Evolutionary conservation across 768 basidiomycete species (phyloP).

Genomic region (Dioszegia crocea): DNA sequence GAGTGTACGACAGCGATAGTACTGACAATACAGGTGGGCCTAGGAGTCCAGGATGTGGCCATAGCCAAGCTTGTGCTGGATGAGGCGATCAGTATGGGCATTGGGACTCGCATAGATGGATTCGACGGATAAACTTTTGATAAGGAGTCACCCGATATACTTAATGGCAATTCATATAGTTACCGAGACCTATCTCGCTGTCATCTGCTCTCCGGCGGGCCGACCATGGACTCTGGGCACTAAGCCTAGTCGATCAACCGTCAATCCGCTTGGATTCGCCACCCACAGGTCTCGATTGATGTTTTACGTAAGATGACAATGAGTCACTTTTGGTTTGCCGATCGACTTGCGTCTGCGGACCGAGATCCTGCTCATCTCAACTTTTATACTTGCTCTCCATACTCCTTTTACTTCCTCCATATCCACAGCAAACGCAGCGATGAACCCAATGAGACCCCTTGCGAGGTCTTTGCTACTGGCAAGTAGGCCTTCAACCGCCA

Average conservation of each 20-base stretch:
- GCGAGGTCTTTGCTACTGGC: not conserved
- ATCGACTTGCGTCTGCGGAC: too few relatives aligned
- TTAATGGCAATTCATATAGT: not conserved
- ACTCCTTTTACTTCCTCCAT: not conserved
- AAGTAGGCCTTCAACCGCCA: not conserved
- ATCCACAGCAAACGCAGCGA: not conserved
- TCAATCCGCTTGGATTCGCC: too few relatives aligned
- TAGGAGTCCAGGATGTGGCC: slow-evolving; percentile 81
- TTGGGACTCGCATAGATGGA: slow-evolving; percentile 56
- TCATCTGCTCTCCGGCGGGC: too few relatives aligned
- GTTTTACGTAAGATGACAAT: too few relatives aligned
- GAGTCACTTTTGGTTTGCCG: too few relatives aligned
- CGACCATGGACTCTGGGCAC: too few relatives aligned
- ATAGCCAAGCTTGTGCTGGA: slow-evolving; percentile 68
- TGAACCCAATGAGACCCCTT: slow-evolving; percentile 8
- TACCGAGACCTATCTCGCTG: not conserved
- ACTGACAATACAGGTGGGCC: slow-evolving; percentile 53
- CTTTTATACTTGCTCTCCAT: not conserved
- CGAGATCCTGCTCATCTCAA: not conserved
- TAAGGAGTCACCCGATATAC: not conserved
- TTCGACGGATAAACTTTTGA: slow-evolving; percentile 52
- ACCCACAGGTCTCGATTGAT: too few relatives aligned
- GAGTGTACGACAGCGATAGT: not conserved
- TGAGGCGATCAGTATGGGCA: slow-evolving; percentile 57
- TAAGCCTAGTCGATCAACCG: too few relatives aligned